Evolutionary conservation across 2,329 filamentous ascomycete species (phyloP).

Genomic region (Remersonia thermophila): DNA sequence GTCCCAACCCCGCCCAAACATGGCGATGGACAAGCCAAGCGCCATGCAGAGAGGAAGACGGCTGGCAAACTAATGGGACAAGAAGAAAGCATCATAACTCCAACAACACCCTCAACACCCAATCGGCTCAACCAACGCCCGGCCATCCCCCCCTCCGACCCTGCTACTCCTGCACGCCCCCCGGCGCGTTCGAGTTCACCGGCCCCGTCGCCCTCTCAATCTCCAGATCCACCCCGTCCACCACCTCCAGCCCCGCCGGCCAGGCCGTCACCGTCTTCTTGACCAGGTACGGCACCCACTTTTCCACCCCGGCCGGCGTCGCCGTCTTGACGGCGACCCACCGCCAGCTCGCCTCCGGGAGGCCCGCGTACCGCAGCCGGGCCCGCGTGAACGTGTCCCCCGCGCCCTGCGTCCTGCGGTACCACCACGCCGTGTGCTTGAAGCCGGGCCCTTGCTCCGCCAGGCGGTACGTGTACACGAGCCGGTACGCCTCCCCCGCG

Average conservation of each 20-base stretch:
- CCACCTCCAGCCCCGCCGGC: constrained; percentile 4
- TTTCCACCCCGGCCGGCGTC: constrained; percentile 2
- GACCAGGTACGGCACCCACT: constrained; percentile 14
- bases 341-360: constrained; percentile 3
- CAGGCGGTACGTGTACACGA: constrained; percentile 9
- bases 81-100: too few relatives aligned
- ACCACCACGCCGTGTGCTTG: constrained; percentile 4
- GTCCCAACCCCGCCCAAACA: too few relatives aligned
- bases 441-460: constrained; percentile 6
- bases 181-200: constrained; percentile 12
- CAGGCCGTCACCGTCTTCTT: constrained; percentile 7
- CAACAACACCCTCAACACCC: too few relatives aligned
- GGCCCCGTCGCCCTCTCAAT: constrained; percentile 8
- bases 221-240: constrained; percentile 9
- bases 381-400: background rate
- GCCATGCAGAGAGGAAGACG: too few relatives aligned
- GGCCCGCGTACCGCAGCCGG: constrained; percentile 4
- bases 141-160: background rate
- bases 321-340: constrained; percentile 13
- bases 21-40: too few relatives aligned
- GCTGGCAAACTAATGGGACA: too few relatives aligned
- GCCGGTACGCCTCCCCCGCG: constrained; percentile 7
- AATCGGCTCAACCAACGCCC: background rate
- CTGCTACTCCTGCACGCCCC: constrained; percentile 11
- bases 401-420: background rate